Evolutionary conservation across 139 green algal species (phyloP), one percentile per base, ranked within the genome.

Genomic region (Picochlorum sp.): DNA sequence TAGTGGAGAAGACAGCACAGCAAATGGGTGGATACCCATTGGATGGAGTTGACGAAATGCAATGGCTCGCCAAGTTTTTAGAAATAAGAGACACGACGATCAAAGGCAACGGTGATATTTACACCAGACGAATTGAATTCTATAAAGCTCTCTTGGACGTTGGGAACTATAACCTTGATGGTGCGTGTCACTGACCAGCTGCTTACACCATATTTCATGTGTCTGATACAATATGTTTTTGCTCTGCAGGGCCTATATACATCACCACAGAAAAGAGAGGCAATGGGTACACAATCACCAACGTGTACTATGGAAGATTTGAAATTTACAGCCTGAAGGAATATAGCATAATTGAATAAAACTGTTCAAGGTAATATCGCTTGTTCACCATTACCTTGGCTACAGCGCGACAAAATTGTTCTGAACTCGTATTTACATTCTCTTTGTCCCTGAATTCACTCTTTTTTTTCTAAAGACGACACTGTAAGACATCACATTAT

Each of bases 301-400:
- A 75, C 24, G 44, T 63, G 2, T 75, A 75, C 16, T 75, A 75
- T 32, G 68, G 67, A 64, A 45, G 49, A 56, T 38, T 66, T 38
- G 47, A 66, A 26, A 59, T 66, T 21, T 59, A 59, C 8, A 61
- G 62, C 1, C 34, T 41, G 13, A 23, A 65, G 38, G 49, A 60
- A 15, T 49, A 49, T 11, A 41, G 34, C 9, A 41, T 41, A 41
- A 41, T 41, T 41, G 34, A 41, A 41, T 41, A 41, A 41, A 41
- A 41, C 34, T 41, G 34, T 41, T 41, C 34, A 41, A 41, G 34
- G 34, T 41, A 41, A 1, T 13, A 41, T 2, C 34, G 9, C n/a
- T 41, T 41, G 34, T 10, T 41, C 34, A 41, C 34, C 34, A 11
- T 41, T 41, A 41, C 34, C 34, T 41, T 41, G 34, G 34, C 34